A percentile compares a stretch with the other conserved stretches of the same genome.
Conservation (phyloP, 768 basidiomycete genomes). For the Suillus discolor region DNA sequence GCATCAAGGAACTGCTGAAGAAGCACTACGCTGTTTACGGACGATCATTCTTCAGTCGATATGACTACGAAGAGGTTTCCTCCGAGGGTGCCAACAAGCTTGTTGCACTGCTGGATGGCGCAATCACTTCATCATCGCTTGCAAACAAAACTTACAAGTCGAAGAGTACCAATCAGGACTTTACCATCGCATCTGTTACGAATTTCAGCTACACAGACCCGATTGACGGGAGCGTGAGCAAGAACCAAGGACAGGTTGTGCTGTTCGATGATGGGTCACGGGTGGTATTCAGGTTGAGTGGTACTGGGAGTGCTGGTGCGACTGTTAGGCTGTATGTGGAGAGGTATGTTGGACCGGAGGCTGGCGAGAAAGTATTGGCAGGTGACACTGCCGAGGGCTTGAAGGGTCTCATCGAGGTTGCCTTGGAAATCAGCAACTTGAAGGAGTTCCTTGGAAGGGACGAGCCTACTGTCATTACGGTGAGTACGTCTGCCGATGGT, state of each 20-base stretch:
- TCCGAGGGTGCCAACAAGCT: slow-evolving; percentile 88
- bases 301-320: slow-evolving; percentile 95
- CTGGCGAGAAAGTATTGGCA: slow-evolving; percentile 67
- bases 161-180: slow-evolving; percentile 64
- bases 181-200: slow-evolving; percentile 75
- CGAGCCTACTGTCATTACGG: slow-evolving; percentile 96
- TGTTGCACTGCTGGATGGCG: slow-evolving; percentile 74
- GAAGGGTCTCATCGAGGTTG: slow-evolving; percentile 95
- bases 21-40: slow-evolving; percentile 92
- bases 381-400: slow-evolving; percentile 87
- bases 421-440: slow-evolving; percentile 81
- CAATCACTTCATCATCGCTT: slow-evolving; percentile 69
- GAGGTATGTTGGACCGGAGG: slow-evolving; percentile 76
- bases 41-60: slow-evolving; percentile 97
- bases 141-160: slow-evolving; percentile 69
- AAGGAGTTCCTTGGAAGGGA: slow-evolving; percentile 85
- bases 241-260: slow-evolving; percentile 96
- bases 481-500: slow-evolving; percentile 37
- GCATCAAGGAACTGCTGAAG: slow-evolving; percentile 89
- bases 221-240: slow-evolving; percentile 91
- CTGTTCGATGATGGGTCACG: slow-evolving; percentile 90
- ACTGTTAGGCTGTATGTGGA: slow-evolving; percentile 97
- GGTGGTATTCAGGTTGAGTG: slow-evolving; percentile 94
- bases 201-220: slow-evolving; percentile 98
- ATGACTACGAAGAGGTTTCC: slow-evolving; percentile 98